phyloP scores from a whole-genome alignment of 306 rosid genomes.

The Alnus rubra region DNA sequence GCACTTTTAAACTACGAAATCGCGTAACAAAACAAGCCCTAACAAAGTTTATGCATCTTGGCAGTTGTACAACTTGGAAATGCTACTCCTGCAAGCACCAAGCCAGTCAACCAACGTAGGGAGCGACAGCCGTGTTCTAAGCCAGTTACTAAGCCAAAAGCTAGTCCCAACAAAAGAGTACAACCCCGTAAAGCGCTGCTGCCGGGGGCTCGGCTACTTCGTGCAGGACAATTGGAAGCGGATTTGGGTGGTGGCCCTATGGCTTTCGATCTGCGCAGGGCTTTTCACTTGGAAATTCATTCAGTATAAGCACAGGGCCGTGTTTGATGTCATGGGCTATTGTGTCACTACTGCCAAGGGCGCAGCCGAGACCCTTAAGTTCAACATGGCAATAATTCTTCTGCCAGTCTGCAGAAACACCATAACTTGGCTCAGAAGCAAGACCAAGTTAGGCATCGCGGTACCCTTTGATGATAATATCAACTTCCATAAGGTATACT shows the following conservation, averaged over 20 bases:
- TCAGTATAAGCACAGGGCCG: conserved; percentile 67
- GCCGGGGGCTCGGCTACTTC: conserved; percentile 48
- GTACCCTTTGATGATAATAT: conserved; percentile 87
- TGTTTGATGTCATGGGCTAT: conserved; percentile 76
- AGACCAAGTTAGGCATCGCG: conserved; percentile 59
- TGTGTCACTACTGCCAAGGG: conserved; percentile 83
- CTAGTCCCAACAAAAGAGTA: conserved; percentile 68
- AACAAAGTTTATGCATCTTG: background rate
- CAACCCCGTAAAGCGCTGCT: conserved; percentile 66
- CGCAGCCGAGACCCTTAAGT: conserved; percentile 85
- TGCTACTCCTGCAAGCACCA: conserved; percentile 80
- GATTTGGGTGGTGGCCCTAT: conserved; percentile 61
- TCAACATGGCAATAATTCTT: conserved; percentile 85
- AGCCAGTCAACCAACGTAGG: conserved; percentile 53
- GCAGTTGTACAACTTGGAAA: conserved; percentile 84
- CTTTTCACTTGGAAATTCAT: conserved; percentile 84
- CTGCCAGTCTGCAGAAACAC: conserved; percentile 86
- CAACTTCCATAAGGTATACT: conserved; percentile 77
- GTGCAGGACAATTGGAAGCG: conserved; percentile 81
- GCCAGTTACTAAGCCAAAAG: conserved; percentile 80
- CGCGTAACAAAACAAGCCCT: too few relatives aligned
- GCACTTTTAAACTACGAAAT: too few relatives aligned
- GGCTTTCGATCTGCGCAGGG: conserved; percentile 66
- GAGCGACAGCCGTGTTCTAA: conserved; percentile 57
- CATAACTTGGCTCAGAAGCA: conserved; percentile 81